Evolutionary conservation across 2,329 filamentous ascomycete genomes (phyloP), one percentile per base, ranked within the genome.

Genomic region (Didymella pomorum): DNA sequence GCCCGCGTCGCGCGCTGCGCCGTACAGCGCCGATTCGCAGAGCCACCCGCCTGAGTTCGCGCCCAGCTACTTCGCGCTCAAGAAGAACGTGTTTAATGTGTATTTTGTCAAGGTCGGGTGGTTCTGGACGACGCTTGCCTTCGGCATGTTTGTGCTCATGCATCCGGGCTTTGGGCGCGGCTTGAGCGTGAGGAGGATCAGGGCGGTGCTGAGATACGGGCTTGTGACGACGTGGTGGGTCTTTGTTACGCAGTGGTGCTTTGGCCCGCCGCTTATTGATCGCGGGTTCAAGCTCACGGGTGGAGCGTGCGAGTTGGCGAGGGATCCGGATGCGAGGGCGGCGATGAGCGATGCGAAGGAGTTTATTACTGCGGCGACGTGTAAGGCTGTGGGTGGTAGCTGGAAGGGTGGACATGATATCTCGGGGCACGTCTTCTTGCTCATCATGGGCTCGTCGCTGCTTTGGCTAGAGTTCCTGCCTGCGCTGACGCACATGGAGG

Each of bases 371-470:
- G 88, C 89, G 1, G 87, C 89, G 4, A 90, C 92, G 42, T 99
- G 95, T 74, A 95, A 92, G 79, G 83, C 88, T 3, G 86, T 87
- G 0, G 94, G 94, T 7, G 94, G 95, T 0, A 81, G 83, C 53
- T 99, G 95, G 95, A 86, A 82, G 57, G 95, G 95, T n/a, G 95
- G 95, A 0, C 93, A 98, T 78, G 95, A 99, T 77, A 94, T 99
- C 68, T 95, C 90, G 61, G 95, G 95, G 0, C 95, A 98, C 78
- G 92, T 97, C 4, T 97, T 99, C 72, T 80, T 99, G 79, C 83
- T 99, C 47, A 92, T 96, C 7, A 81, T 97, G 41, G 91, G 92
- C 4, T 94, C 89, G 56, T 87, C 87, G 46, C 91, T 97, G 71
- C 80, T 98, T 51, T 83, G 90, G 77, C 87, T 96, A 70, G 95